Base-by-base conservation (phyloP, 352 stramenopile species). In the Pythium pectinolyticum region DNA sequence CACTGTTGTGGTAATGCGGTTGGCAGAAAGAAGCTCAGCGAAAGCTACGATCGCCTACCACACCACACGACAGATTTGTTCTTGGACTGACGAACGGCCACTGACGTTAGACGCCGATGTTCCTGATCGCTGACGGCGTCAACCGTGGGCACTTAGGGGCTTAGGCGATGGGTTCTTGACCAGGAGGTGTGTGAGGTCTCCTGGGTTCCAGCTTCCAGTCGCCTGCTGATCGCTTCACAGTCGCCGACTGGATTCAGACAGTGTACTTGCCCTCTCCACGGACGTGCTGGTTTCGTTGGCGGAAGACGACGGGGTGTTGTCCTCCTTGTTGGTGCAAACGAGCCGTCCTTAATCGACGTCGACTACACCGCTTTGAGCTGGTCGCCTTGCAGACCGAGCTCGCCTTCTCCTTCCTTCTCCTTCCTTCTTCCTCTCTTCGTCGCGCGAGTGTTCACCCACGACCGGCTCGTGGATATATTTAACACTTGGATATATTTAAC, bases 31-130 rank as follows among this genome's bases (percentile, higher is more conserved):
- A 3, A 31, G 20, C 41, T 47, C 41, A 49, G 41, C 41, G 41
- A 49, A 49, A 49, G 41, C 20, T 49, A 14, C 3, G 19, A 24
- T 15, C 40, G 40, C 40, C 40, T 49, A 19, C 20, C 41, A 27
- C 40, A 47, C 40, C 40, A 47, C 41, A 6, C 41, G 31, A 49
- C 41, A 49, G 41, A 49, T 24, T 49, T 49, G 20, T 49, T 49
- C 41, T 49, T 49, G 41, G n/a, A 31, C 41, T 49, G 41, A 24
- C 31, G 19, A 5, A 31, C 41, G 20, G 20, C 41, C 41, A 49
- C 41, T 49, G 41, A 30, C 41, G 41, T 49, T 49, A 22, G 20
- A 49, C 41, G 20, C 41, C 20, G 5, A 31, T 49, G 41, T 49
- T n/a, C 7, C 17, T 30, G 0, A 12, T 49, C 41, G 41, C 41